phyloP scores from a whole-genome alignment of 257 asterid species.

The Capsicum rhomboideum region DNA sequence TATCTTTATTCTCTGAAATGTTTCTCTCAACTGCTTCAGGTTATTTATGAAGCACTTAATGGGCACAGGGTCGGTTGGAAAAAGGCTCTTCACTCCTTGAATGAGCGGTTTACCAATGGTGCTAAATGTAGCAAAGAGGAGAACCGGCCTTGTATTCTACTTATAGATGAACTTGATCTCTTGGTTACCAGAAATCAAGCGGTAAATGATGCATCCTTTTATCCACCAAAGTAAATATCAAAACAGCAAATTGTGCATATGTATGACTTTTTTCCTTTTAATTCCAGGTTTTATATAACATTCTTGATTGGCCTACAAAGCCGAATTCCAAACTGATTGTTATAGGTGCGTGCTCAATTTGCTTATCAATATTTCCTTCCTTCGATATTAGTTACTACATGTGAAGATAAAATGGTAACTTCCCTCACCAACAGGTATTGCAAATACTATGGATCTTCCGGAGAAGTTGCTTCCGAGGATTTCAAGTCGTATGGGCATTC shows the following conservation, averaged over 20 bases:
- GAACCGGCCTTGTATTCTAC: constrained; percentile 77
- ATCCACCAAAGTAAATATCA: background rate
- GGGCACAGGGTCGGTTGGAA: constrained; percentile 96
- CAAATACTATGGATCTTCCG: constrained; percentile 99
- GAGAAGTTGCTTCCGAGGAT: constrained; percentile 95
- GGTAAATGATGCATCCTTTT: constrained; percentile 24
- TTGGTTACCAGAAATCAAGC: constrained; percentile 91
- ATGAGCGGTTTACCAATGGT: constrained; percentile 73
- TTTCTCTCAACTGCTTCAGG: constrained; percentile 45
- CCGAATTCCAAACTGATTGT: constrained; percentile 83
- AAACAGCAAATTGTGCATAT: background rate
- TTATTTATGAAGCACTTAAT: constrained; percentile 76
- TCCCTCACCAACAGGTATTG: constrained; percentile 62
- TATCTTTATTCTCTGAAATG: background rate
- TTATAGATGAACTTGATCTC: constrained; percentile 92
- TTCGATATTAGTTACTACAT: background rate
- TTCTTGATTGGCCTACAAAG: constrained; percentile 96
- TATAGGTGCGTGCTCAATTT: constrained; percentile 44
- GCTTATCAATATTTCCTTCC: constrained; percentile 11
- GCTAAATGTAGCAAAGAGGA: constrained; percentile 38
- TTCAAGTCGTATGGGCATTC: constrained; percentile 99
- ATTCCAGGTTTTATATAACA: constrained; percentile 80
- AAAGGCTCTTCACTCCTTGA: constrained; percentile 76
- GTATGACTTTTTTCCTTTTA: constrained; percentile 1
- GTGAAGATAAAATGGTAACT: background rate